Evolutionary conservation across 2,329 filamentous ascomycete species (phyloP).

Genomic region (Pestalotiopsis sp.): DNA sequence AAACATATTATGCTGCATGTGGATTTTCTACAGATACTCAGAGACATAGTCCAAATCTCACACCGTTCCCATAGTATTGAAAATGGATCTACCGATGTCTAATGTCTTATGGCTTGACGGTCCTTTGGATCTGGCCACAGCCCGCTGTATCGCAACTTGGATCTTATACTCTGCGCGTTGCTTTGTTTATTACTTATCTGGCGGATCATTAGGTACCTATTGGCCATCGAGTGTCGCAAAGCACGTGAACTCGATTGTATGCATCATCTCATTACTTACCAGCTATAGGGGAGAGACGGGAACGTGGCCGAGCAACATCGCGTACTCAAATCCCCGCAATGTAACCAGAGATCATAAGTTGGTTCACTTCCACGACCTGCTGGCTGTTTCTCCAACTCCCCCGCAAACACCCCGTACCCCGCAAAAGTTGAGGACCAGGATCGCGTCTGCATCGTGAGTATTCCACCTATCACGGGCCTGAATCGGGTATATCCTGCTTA

Average conservation of each 20-base stretch:
- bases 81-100: too few relatives aligned
- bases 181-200: too few relatives aligned
- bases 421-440: neutral
- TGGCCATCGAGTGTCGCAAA: too few relatives aligned
- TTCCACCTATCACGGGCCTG: neutral
- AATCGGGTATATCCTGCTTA: neutral
- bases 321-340: neutral
- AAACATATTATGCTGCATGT: too few relatives aligned
- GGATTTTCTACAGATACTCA: too few relatives aligned
- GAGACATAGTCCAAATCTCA: too few relatives aligned
- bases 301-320: neutral
- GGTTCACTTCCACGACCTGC: neutral
- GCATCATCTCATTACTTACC: neutral
- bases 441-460: neutral
- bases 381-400: neutral
- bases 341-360: neutral
- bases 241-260: neutral
- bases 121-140: too few relatives aligned
- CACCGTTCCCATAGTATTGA: too few relatives aligned
- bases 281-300: neutral
- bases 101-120: too few relatives aligned
- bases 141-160: too few relatives aligned
- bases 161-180: too few relatives aligned
- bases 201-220: too few relatives aligned
- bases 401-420: neutral